Conservation (phyloP, 2,329 filamentous ascomycete genomes). For the Bipolaris victoriae region DNA sequence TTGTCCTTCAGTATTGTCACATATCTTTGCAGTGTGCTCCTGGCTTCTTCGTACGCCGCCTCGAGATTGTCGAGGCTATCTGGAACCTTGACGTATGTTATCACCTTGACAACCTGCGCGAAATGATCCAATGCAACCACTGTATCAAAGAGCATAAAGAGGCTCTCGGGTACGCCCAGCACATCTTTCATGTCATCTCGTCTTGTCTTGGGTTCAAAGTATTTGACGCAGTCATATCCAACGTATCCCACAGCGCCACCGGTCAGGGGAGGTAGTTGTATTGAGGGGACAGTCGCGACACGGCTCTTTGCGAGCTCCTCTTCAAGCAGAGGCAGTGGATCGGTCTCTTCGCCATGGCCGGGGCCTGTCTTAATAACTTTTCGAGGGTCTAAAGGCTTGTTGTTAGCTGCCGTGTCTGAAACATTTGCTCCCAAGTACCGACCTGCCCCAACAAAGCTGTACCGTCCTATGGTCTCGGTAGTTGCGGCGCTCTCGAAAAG, state of each 20-base stretch:
- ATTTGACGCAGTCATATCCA: constrained; percentile 95
- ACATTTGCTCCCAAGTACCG: constrained; percentile 39
- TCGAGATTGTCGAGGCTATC: constrained; percentile 62
- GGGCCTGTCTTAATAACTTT: constrained; percentile 88
- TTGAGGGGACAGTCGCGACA: constrained; percentile 80
- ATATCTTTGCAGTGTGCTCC: constrained; percentile 67
- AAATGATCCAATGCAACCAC: constrained; percentile 95
- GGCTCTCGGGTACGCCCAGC: constrained; percentile 84
- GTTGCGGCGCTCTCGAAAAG: constrained; percentile 93
- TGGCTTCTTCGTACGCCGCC: constrained; percentile 72
- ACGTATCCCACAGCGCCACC: constrained; percentile 96
- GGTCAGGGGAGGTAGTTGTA: constrained; percentile 83
- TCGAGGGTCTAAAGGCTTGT: constrained; percentile 58
- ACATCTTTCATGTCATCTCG: constrained; percentile 86
- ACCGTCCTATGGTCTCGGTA: constrained; percentile 90
- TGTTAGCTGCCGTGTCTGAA: background rate
- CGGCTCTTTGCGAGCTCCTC: constrained; percentile 78
- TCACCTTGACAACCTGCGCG: constrained; percentile 88
- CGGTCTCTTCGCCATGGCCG: constrained; percentile 81
- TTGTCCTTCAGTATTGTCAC: constrained; percentile 74
- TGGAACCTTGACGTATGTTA: constrained; percentile 82
- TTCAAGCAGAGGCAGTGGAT: constrained; percentile 84
- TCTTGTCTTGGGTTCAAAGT: constrained; percentile 97
- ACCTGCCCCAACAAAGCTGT: constrained; percentile 91
- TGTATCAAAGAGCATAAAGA: constrained; percentile 97